Conservation (phyloP, 768 basidiomycete species). For the Trametes cubensis region DNA sequence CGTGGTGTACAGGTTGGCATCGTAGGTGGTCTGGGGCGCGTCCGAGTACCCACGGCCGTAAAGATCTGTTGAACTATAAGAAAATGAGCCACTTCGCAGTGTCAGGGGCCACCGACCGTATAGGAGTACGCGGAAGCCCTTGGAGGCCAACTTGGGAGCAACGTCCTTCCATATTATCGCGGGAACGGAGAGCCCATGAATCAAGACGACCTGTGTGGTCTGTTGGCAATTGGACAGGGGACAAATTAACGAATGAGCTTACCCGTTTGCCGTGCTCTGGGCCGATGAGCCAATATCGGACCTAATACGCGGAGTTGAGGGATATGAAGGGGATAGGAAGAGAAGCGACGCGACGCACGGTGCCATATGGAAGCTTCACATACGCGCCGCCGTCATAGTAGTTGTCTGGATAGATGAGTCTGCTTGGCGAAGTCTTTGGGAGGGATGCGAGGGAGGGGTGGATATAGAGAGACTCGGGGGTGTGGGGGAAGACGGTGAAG, state of each 20-base stretch:
- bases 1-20: constrained; percentile 63
- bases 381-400: constrained; percentile 67
- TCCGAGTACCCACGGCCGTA: constrained; percentile 86
- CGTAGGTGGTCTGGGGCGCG: constrained; percentile 71
- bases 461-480: constrained; percentile 52
- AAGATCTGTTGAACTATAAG: constrained; percentile 51
- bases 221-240: not conserved
- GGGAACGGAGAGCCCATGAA: constrained; percentile 79
- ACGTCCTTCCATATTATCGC: constrained; percentile 79
- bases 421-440: constrained; percentile 55
- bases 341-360: constrained; percentile 42
- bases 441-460: constrained; percentile 65
- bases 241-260: constrained; percentile 19
- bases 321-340: constrained; percentile 10
- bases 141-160: constrained; percentile 60
- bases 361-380: constrained; percentile 65
- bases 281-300: constrained; percentile 78
- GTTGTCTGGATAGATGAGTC: constrained; percentile 74
- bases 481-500: constrained; percentile 65
- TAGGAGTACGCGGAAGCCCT: constrained; percentile 72
- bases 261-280: constrained; percentile 71
- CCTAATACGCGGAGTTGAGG: constrained; percentile 40
- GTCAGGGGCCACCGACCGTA: constrained; percentile 52
- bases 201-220: constrained; percentile 63
- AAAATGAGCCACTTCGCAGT: not conserved